Evolutionary conservation across 2,329 filamentous ascomycete species (phyloP), one percentile per base, ranked within the genome.

Genomic region (Colletotrichum sp.): DNA sequence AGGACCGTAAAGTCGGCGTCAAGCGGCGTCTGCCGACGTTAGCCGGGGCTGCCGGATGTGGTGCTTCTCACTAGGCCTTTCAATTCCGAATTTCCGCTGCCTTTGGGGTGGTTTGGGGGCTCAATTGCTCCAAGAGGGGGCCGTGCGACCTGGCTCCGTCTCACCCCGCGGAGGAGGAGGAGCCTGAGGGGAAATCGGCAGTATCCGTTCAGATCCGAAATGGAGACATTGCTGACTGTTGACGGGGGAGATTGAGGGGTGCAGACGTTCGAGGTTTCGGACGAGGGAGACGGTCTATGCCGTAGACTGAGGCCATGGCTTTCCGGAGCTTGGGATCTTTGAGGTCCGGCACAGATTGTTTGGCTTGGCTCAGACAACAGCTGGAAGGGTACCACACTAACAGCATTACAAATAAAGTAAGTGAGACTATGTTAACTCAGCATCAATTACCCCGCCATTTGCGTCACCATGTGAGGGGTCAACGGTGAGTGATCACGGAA

Each of bases 11-110:
- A 67, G 70, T 65, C 64, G 73, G 52, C 57, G 55, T 52, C 43
- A 77, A 68, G 72, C 75, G 75, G 65, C 55, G 68, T 43, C 76
- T 77, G 76, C 76, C 76, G 76, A 77, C 24, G 70, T 59, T 77
- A 77, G 73, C 76, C 76, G 76, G 73, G 52, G 55, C 28, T 15
- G 59, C 59, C 30, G 30, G 32, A 16, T 13, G 67, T 52, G 21
- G n/a, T 28, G 24, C 15, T 63, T 26, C 21, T 15, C n/a, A 52
- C 43, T 72, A 63, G 69, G 64, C 63, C 43, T 67, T 16, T 21
- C 55, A 75, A 75, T 75, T 75, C 69, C 73, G 69, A 72, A 72
- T 66, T 75, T 57, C 68, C 67, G 15, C 67, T 72, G 63, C 28
- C n/a, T 32, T 30, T n/a, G 5, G 30, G 28, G n/a, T 24, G 24